A percentile compares a stretch with the other conserved stretches of the same genome.
Conservation (phyloP, 1,139 yeast species). For the Debaryomycetaceae sp. region DNA sequence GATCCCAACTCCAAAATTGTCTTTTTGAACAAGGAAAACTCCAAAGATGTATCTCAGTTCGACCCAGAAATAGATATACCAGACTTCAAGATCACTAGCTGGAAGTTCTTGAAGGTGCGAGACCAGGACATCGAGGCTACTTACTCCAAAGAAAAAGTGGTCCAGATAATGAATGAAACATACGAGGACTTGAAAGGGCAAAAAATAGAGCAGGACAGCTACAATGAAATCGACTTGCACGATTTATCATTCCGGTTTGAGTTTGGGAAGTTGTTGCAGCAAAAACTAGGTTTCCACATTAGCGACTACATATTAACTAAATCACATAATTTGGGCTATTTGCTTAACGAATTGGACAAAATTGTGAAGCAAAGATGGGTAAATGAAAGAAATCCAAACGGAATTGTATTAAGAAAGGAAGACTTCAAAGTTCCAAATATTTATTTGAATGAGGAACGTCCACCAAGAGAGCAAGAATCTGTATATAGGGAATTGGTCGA, state of each 20-base stretch:
- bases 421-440: constrained; percentile 44
- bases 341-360: constrained; percentile 42
- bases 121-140: constrained; percentile 28
- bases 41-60: constrained; percentile 28
- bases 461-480: constrained; percentile 27
- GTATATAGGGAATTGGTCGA: constrained; percentile 28
- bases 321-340: constrained; percentile 42
- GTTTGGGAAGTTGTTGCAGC: constrained; percentile 56
- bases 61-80: constrained; percentile 31
- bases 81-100: constrained; percentile 30
- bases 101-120: constrained; percentile 30
- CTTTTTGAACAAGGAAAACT: constrained; percentile 34
- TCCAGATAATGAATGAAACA: constrained; percentile 23
- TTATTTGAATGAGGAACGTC: constrained; percentile 48
- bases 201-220: constrained; percentile 13
- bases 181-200: constrained; percentile 21
- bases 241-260: constrained; percentile 60
- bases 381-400: constrained; percentile 72
- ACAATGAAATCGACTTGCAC: constrained; percentile 21
- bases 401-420: constrained; percentile 44
- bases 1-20: constrained; percentile 34
- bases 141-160: constrained; percentile 24
- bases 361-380: constrained; percentile 49
- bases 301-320: constrained; percentile 62
- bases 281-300: constrained; percentile 57